Conservation (phyloP, 2,329 filamentous ascomycete species). For the Gyromitra esculenta region DNA sequence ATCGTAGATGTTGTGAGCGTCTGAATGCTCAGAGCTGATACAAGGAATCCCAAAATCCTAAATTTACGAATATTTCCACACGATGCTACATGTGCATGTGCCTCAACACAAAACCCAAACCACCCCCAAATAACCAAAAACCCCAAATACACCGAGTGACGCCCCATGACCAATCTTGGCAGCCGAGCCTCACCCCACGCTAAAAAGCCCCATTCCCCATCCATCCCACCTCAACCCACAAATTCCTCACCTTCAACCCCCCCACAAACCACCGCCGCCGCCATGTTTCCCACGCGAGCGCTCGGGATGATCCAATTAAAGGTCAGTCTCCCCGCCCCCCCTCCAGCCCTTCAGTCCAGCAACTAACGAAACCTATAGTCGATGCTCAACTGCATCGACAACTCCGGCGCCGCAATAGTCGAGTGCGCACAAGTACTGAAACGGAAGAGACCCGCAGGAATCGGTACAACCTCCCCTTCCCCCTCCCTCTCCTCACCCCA, state of each 20-base stretch:
- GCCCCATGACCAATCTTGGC: constrained; percentile 8
- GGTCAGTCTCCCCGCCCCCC: constrained; percentile 62
- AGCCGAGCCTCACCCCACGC: background rate
- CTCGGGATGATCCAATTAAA: constrained; percentile 88
- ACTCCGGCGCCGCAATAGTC: constrained; percentile 95
- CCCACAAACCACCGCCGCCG: constrained; percentile 6
- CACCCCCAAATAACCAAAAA: background rate
- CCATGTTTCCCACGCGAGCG: constrained; percentile 28
- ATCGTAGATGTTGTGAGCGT: too few relatives aligned
- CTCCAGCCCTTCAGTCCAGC: background rate
- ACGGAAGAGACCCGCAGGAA: constrained; percentile 86
- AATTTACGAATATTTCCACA: too few relatives aligned
- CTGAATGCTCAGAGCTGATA: too few relatives aligned
- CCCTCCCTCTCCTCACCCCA: background rate
- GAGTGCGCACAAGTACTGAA: constrained; percentile 94
- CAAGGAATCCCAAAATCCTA: too few relatives aligned
- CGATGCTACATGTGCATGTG: background rate
- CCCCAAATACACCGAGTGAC: constrained; percentile 15
- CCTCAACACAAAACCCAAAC: background rate
- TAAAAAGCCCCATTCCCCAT: constrained; percentile 1
- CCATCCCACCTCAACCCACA: background rate
- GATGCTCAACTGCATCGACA: constrained; percentile 99
- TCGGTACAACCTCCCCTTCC: constrained; percentile 70
- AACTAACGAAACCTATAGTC: constrained; percentile 68
- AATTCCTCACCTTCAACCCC: constrained; percentile 12